Percentiles rank a stretch among this genome's conserved stretches.
These are phyloP conservation scores for Truncatella angustata DNA, from an alignment of 2,329 filamentous ascomycete genomes.

Conservation along the genomic window DNA sequence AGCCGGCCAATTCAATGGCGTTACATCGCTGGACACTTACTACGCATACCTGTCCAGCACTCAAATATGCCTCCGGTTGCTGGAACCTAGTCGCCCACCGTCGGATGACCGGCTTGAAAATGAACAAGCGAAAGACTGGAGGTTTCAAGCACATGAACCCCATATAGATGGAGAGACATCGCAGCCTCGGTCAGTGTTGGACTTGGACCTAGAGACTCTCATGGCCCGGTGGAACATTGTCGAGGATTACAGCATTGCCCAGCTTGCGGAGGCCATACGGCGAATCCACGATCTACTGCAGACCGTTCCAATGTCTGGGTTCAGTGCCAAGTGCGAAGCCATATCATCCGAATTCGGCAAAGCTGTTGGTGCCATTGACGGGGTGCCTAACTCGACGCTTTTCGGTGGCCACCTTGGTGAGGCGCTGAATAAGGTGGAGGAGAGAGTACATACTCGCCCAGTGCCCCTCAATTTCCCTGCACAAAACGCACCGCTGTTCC, in stretches of 20 bases:
- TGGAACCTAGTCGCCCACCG: slow-evolving; percentile 12
- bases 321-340: slow-evolving; percentile 22
- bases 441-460: not conserved
- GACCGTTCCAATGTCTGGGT: slow-evolving; percentile 22
- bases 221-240: slow-evolving; percentile 10
- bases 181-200: slow-evolving; percentile 3
- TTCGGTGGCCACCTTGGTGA: slow-evolving; percentile 10
- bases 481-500: not conserved
- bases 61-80: slow-evolving; percentile 19
- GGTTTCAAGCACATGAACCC: slow-evolving; percentile 11
- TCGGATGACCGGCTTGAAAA: not conserved
- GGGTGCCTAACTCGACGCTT: slow-evolving; percentile 11
- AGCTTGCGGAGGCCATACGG: slow-evolving; percentile 17
- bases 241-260: slow-evolving; percentile 13
- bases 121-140: not conserved
- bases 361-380: slow-evolving; percentile 17
- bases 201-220: slow-evolving; percentile 8
- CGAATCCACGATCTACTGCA: slow-evolving; percentile 20
- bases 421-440: slow-evolving; percentile 3
- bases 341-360: slow-evolving; percentile 20
- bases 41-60: slow-evolving; percentile 20
- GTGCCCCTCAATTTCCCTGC: not conserved
- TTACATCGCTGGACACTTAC: slow-evolving; percentile 21
- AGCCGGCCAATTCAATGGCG: slow-evolving; percentile 18
- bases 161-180: slow-evolving; percentile 1